A percentile compares a stretch with the other conserved stretches of the same genome.
phyloP scores from a whole-genome alignment of 345 rosid genomes.

The Noccaea caerulescens region DNA sequence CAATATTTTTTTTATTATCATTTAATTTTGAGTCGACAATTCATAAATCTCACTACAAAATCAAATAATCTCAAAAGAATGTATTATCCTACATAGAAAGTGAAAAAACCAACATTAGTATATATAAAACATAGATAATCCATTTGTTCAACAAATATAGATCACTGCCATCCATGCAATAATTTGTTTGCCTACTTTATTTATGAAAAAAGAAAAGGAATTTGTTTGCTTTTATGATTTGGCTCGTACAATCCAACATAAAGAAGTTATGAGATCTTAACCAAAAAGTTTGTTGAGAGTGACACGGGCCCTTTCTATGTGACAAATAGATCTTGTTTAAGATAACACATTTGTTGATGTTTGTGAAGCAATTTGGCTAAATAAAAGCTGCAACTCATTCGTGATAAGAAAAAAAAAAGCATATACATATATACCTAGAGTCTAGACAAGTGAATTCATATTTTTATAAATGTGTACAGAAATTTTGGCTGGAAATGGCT shows the following conservation, averaged over 20 bases:
- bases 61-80: not conserved
- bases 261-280: conserved; percentile 36
- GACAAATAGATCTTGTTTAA: not conserved
- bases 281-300: conserved; percentile 2
- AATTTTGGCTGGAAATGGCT: conserved; percentile 35
- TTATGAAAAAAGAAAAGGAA: not conserved
- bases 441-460: not conserved
- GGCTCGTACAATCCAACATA: conserved; percentile 59
- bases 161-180: conserved; percentile 24
- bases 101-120: not conserved
- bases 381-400: conserved; percentile 21
- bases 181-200: conserved; percentile 38
- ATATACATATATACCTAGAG: not conserved
- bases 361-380: not conserved
- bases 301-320: conserved; percentile 18
- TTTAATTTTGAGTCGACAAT: not conserved
- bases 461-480: conserved; percentile 17
- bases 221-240: conserved; percentile 49
- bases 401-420: not conserved
- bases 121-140: not conserved
- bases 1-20: no score
- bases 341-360: conserved; percentile 17
- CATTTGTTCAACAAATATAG: conserved; percentile 9
- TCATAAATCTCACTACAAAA: no score
- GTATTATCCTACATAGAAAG: not conserved